phyloP scores from a whole-genome alignment of 257 asterid genomes.

The Solanum virginianum region DNA sequence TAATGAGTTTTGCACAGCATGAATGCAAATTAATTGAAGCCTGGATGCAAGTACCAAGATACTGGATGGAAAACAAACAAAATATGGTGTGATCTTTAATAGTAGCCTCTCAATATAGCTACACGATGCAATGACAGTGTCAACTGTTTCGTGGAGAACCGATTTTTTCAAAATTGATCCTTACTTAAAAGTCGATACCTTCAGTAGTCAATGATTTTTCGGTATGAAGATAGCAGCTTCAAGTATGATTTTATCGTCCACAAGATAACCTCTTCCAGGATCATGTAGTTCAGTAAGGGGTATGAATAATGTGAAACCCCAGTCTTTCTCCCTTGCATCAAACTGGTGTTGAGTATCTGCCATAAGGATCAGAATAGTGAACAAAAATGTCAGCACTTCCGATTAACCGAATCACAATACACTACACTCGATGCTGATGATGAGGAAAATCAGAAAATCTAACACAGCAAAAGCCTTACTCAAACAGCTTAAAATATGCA shows the following conservation, averaged over 20 bases:
- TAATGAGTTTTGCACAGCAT: background rate
- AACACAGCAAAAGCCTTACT: background rate
- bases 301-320: conserved; percentile 55
- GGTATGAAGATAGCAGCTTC: background rate
- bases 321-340: conserved; percentile 37
- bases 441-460: background rate
- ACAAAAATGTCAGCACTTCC: background rate
- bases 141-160: background rate
- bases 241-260: background rate
- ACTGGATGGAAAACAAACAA: background rate
- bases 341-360: conserved; percentile 45
- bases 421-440: background rate
- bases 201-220: background rate
- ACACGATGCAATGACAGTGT: background rate
- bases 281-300: conserved; percentile 43
- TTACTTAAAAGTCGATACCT: background rate
- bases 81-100: background rate
- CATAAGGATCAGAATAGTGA: background rate
- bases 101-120: background rate
- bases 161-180: background rate
- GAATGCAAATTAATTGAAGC: background rate
- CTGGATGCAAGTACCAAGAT: background rate
- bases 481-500: background rate
- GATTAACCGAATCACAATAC: background rate
- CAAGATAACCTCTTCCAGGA: conserved; percentile 14